phyloP scores from a whole-genome alignment of 306 rosid genomes.

The Rosa multiflora region DNA sequence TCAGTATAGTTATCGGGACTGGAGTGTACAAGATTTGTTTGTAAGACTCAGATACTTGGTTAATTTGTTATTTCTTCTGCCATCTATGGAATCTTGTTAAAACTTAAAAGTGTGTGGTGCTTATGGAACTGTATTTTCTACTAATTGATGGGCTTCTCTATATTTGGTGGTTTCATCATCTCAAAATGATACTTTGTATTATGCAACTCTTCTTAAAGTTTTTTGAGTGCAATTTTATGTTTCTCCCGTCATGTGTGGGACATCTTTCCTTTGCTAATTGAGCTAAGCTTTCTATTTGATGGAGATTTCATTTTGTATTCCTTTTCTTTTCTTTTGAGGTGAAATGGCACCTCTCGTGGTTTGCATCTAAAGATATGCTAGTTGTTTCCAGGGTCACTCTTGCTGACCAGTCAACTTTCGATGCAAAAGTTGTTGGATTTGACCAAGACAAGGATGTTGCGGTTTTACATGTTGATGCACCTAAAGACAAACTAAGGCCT shows the following conservation, averaged over 20 bases:
- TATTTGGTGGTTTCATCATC: neutral
- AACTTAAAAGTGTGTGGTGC: neutral
- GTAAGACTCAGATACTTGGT: neutral
- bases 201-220: neutral
- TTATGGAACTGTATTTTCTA: neutral
- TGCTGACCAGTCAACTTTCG: conserved; percentile 86
- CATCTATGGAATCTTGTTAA: neutral
- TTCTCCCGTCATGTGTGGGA: neutral
- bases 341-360: conserved; percentile 1
- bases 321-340: neutral
- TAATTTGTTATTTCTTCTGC: neutral
- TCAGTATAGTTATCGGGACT: neutral
- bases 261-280: neutral
- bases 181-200: neutral
- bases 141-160: neutral
- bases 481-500: conserved; percentile 84
- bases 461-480: conserved; percentile 81
- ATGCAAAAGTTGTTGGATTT: conserved; percentile 90
- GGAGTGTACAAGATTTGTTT: neutral
- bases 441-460: conserved; percentile 99
- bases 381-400: conserved; percentile 87
- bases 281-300: neutral
- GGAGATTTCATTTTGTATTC: neutral
- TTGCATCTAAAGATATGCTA: conserved; percentile 41
- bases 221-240: neutral